These are phyloP conservation scores for Tetrahymena malaccensis DNA, from an alignment of 73 alveolate genomes.

Conservation along the genomic window DNA sequence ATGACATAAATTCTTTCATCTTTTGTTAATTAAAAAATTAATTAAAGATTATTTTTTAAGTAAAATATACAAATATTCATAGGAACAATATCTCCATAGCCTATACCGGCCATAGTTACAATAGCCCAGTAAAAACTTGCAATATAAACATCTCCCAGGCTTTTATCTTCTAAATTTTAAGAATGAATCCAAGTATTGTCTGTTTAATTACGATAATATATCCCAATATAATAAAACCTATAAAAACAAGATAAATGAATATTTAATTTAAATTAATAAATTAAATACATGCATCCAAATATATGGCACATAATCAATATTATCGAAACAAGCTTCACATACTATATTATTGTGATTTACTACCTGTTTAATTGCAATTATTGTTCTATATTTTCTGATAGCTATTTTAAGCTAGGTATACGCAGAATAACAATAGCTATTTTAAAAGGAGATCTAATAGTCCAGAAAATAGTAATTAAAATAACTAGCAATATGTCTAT, in stretches of 20 bases:
- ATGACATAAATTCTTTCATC: slow-evolving; percentile 24
- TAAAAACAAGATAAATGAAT: neutral
- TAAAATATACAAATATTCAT: neutral
- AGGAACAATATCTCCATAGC: neutral
- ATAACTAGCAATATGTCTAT: neutral
- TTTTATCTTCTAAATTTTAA: neutral
- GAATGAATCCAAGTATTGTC: neutral
- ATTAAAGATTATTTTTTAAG: neutral
- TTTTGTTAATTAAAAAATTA: neutral
- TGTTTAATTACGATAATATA: neutral
- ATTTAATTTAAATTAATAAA: neutral
- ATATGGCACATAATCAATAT: neutral
- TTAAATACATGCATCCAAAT: neutral
- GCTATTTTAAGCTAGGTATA: neutral
- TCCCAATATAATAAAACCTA: neutral
- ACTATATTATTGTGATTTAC: neutral
- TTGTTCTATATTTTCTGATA: neutral
- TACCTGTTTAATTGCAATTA: neutral
- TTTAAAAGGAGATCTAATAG: neutral
- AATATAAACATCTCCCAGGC: neutral
- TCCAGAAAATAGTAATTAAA: neutral
- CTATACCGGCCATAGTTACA: neutral
- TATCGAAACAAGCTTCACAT: neutral
- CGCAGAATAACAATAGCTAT: neutral
- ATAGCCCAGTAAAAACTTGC: neutral